Evolutionary conservation across 1,284 basidiomycete species (phyloP).

Genomic region (Waitea zeae): DNA sequence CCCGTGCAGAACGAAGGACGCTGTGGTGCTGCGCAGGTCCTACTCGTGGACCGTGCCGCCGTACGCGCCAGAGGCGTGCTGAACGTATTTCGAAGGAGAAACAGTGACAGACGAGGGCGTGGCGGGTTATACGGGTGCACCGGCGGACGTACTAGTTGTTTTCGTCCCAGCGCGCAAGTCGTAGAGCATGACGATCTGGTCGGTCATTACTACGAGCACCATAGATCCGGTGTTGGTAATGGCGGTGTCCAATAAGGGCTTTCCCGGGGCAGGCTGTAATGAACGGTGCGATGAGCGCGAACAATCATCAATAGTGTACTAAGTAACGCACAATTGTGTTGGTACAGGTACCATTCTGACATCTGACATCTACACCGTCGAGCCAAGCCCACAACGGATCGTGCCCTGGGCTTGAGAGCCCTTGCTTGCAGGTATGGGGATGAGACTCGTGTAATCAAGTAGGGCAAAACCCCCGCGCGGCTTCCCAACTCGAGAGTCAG

Average conservation of each 20-base stretch:
- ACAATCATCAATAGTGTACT: no score
- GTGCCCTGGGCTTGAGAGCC: slow-evolving; percentile 14
- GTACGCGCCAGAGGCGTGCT: slow-evolving; percentile 69
- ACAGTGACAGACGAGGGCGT: slow-evolving; percentile 59
- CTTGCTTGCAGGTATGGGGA: slow-evolving; percentile 18
- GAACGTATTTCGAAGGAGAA: slow-evolving; percentile 31
- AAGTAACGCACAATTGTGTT: slow-evolving; percentile 41
- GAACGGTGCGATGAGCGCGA: no score
- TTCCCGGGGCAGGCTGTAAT: slow-evolving; percentile 41
- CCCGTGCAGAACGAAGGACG: slow-evolving; percentile 39
- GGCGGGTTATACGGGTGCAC: slow-evolving; percentile 46
- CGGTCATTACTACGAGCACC: slow-evolving; percentile 44
- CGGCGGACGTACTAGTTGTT: slow-evolving; percentile 15
- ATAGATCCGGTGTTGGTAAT: slow-evolving; percentile 22
- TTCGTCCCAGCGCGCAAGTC: slow-evolving; percentile 31
- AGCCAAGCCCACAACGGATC: slow-evolving; percentile 61
- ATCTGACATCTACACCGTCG: slow-evolving; percentile 60
- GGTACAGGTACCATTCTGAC: slow-evolving; percentile 43
- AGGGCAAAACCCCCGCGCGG: no score
- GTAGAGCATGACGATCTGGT: slow-evolving; percentile 48
- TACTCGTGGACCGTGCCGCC: slow-evolving; percentile 74
- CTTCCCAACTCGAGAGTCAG: no score
- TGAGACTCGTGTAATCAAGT: no score
- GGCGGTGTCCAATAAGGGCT: slow-evolving; percentile 48
- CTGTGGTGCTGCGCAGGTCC: slow-evolving; percentile 63